Percentiles rank a stretch among this genome's conserved stretches.
phyloP scores from a whole-genome alignment of 1,284 basidiomycete species.

The Kwoniella shivajii region DNA sequence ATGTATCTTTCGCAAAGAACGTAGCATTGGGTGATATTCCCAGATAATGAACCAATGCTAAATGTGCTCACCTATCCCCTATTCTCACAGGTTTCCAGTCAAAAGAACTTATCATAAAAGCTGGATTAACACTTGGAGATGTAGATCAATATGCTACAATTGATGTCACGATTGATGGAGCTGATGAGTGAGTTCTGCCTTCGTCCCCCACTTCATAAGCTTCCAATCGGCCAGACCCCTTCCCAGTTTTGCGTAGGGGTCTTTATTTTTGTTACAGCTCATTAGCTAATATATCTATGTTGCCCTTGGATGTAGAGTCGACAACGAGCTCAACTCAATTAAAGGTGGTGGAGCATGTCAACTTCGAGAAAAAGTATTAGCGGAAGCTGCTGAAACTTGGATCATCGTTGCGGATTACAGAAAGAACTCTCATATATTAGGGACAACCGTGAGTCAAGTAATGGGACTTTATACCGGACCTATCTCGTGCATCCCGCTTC shows the following conservation, averaged over 20 bases:
- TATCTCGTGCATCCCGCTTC: too few species aligned
- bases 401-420: constrained; percentile 94
- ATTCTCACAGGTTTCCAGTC: constrained; percentile 79
- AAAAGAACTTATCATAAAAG: constrained; percentile 87
- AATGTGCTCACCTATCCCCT: background rate
- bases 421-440: constrained; percentile 82
- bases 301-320: constrained; percentile 64
- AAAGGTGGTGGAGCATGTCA: constrained; percentile 99
- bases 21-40: too few species aligned
- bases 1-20: too few species aligned
- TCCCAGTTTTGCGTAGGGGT: too few species aligned
- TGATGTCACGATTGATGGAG: constrained; percentile 96
- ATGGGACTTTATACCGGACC: too few species aligned
- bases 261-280: too few species aligned
- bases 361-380: constrained; percentile 93
- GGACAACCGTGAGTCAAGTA: constrained; percentile 68
- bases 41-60: background rate
- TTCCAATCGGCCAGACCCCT: background rate
- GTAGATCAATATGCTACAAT: constrained; percentile 86
- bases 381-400: constrained; percentile 93
- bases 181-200: constrained; percentile 75
- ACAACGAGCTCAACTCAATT: constrained; percentile 85
- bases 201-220: background rate
- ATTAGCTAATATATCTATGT: too few species aligned
- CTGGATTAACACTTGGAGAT: constrained; percentile 81